A percentile compares a stretch with the other conserved stretches of the same genome.
Conservation (phyloP, 305 asterid species). For the Rubia peregrina region DNA sequence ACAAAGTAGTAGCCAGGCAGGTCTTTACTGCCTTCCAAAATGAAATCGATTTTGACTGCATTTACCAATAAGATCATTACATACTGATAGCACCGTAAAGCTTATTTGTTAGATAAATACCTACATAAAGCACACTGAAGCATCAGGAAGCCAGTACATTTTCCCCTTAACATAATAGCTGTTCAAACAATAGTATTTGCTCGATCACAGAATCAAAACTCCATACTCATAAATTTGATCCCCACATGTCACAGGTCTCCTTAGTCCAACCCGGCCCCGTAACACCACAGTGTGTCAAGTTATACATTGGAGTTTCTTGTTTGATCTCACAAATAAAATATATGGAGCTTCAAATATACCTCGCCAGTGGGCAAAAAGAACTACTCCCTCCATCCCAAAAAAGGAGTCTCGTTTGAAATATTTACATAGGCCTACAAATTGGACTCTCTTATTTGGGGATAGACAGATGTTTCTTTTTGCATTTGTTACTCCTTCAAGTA, state of each 20-base stretch:
- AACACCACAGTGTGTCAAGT: background rate
- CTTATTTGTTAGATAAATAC: background rate
- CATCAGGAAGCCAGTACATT: background rate
- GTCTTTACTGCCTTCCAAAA: conserved; percentile 61
- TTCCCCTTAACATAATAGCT: background rate
- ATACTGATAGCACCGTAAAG: conserved; percentile 14
- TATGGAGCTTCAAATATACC: background rate
- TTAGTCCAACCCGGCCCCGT: background rate
- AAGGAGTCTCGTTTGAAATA: too few species aligned
- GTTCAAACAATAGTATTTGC: background rate
- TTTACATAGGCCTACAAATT: background rate
- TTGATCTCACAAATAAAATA: background rate
- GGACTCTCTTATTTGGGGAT: background rate
- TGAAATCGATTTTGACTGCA: conserved; percentile 82
- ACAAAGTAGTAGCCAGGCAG: conserved; percentile 45
- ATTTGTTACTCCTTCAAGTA: background rate
- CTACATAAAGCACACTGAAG: background rate
- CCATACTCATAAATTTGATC: background rate
- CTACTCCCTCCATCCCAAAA: background rate
- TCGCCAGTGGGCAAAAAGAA: background rate
- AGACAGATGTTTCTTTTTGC: background rate
- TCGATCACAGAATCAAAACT: background rate
- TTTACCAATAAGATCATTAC: conserved; percentile 21
- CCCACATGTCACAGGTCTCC: background rate
- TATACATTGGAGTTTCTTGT: background rate